phyloP scores from a whole-genome alignment of 371 early-diverging fungal species.

The Syncephalastrum racemosum region DNA sequence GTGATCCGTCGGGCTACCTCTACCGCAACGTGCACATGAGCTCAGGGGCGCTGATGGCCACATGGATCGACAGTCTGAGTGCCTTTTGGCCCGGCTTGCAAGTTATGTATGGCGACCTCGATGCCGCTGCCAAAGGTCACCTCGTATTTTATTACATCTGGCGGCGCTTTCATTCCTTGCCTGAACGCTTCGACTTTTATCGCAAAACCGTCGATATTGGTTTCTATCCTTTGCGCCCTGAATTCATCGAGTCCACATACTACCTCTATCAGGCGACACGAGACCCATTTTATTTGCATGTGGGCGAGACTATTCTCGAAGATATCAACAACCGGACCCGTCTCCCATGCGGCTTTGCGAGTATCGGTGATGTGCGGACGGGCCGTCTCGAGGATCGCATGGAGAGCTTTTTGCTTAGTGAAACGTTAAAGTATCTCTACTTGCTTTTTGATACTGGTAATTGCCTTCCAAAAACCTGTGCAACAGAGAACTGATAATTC shows the following conservation, averaged over 20 bases:
- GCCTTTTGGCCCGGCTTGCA: conserved; percentile 94
- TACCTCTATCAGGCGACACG: conserved; percentile 87
- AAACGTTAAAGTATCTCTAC: conserved; percentile 93
- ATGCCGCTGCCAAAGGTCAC: conserved; percentile 79
- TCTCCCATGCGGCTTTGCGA: conserved; percentile 85
- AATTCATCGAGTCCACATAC: conserved; percentile 93
- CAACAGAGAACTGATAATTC: conserved; percentile 13
- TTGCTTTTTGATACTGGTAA: conserved; percentile 77
- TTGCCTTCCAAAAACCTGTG: conserved; percentile 6
- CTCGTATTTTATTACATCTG: conserved; percentile 84
- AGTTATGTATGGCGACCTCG: conserved; percentile 79
- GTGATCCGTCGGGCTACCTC: conserved; percentile 75
- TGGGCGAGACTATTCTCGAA: conserved; percentile 82
- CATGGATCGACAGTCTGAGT: conserved; percentile 89
- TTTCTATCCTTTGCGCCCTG: conserved; percentile 90
- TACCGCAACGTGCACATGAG: conserved; percentile 87
- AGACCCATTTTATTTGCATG: conserved; percentile 87
- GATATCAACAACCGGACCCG: conserved; percentile 76
- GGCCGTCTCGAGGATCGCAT: conserved; percentile 80
- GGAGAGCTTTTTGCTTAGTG: conserved; percentile 94
- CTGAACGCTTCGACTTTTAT: conserved; percentile 84
- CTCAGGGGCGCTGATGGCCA: conserved; percentile 61
- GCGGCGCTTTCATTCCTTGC: conserved; percentile 80
- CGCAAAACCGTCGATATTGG: conserved; percentile 59
- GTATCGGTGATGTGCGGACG: conserved; percentile 66